Evolutionary conservation across 2,329 filamentous ascomycete species (phyloP).

Genomic region (Cyphellophora europaea): DNA sequence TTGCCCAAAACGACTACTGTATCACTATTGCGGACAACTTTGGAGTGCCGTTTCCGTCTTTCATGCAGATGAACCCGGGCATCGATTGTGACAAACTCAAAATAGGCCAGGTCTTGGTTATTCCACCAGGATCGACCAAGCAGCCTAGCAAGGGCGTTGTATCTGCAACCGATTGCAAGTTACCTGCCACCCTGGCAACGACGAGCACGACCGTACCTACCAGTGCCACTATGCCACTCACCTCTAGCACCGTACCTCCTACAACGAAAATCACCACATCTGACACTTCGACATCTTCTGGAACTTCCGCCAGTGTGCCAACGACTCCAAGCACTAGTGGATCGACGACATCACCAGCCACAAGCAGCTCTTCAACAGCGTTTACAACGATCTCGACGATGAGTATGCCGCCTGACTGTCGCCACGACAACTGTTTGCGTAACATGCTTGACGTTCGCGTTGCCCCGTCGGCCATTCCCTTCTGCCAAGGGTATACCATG

Average conservation of each 20-base stretch:
- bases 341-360: slow-evolving; percentile 6
- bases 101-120: slow-evolving; percentile 10
- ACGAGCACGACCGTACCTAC: not conserved
- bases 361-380: too few relatives aligned
- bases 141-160: slow-evolving; percentile 1
- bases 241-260: slow-evolving; percentile 4
- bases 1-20: slow-evolving; percentile 8
- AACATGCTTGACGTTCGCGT: slow-evolving; percentile 13
- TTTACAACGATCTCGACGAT: too few relatives aligned
- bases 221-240: slow-evolving; percentile 1
- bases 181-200: not conserved
- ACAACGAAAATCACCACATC: not conserved
- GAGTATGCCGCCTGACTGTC: slow-evolving; percentile 6
- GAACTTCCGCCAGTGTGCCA: not conserved
- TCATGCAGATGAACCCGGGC: slow-evolving; percentile 11
- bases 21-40: slow-evolving; percentile 10
- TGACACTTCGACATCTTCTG: not conserved
- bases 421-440: slow-evolving; percentile 14
- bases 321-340: slow-evolving; percentile 5
- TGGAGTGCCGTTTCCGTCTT: slow-evolving; percentile 9
- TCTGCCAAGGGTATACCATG: slow-evolving; percentile 11
- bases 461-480: slow-evolving; percentile 5
- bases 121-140: slow-evolving; percentile 4
- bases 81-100: slow-evolving; percentile 12
- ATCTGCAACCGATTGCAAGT: not conserved